Conservation (phyloP, 345 rosid species). For the Linum trigynum region DNA sequence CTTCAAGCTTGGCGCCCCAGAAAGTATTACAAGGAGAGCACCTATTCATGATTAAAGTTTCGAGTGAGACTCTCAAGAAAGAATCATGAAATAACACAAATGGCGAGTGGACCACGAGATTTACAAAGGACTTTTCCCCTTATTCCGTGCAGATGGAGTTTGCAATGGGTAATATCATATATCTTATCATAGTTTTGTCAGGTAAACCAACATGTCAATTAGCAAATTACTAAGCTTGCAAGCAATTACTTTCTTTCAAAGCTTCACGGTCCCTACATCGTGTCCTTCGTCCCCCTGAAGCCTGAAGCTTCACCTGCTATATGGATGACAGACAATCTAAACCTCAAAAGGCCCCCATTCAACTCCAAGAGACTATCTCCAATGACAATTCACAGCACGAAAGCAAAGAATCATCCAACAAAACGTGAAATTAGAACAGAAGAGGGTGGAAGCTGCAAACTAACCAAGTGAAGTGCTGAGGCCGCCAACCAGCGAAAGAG, state of each 20-base stretch:
- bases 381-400: not conserved
- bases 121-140: not conserved
- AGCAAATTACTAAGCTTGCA: no score
- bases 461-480: slow-evolving; percentile 26
- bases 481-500: slow-evolving; percentile 26
- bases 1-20: slow-evolving; percentile 78
- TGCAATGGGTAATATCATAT: not conserved
- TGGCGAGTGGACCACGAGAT: not conserved
- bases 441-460: not conserved
- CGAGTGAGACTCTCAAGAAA: slow-evolving; percentile 3
- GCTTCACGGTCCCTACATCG: no score
- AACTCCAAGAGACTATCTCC: not conserved
- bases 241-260: no score
- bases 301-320: not conserved
- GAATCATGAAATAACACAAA: not conserved
- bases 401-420: not conserved
- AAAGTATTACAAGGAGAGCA: slow-evolving; percentile 74
- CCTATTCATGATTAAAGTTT: slow-evolving; percentile 40
- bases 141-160: not conserved
- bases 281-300: no score
- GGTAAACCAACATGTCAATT: not conserved
- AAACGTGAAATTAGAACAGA: not conserved
- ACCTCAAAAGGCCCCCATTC: not conserved
- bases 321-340: not conserved
- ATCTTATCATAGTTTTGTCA: not conserved